A percentile compares a stretch with the other conserved stretches of the same genome.
These are phyloP conservation scores for Penicillium janthinellum DNA, from an alignment of 2,329 filamentous ascomycete species.

Conservation along the genomic window DNA sequence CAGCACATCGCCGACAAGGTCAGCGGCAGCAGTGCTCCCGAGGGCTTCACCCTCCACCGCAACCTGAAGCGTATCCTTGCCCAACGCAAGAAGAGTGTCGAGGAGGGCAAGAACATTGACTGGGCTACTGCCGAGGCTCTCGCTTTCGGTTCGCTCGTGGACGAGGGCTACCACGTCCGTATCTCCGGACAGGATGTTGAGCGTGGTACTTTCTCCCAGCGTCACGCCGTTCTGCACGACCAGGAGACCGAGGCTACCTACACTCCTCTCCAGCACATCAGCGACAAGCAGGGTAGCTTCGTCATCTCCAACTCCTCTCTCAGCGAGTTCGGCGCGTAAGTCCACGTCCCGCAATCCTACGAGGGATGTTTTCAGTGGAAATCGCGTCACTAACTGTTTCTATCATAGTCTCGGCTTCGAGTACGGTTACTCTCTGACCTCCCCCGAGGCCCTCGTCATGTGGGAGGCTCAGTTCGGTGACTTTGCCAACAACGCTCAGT, in stretches of 20 bases:
- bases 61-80: slow-evolving; percentile 95
- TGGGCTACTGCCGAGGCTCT: slow-evolving; percentile 97
- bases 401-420: slow-evolving; percentile 80
- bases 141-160: slow-evolving; percentile 87
- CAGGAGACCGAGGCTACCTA: slow-evolving; percentile 92
- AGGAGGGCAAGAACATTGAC: slow-evolving; percentile 92
- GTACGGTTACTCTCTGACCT: slow-evolving; percentile 96
- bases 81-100: slow-evolving; percentile 86
- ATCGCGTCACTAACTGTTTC: slow-evolving; percentile 56
- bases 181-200: slow-evolving; percentile 98
- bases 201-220: slow-evolving; percentile 98
- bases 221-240: slow-evolving; percentile 95
- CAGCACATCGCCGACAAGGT: slow-evolving; percentile 82
- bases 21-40: slow-evolving; percentile 71
- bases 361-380: slow-evolving; percentile 30
- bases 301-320: slow-evolving; percentile 96
- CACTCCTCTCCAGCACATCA: slow-evolving; percentile 86
- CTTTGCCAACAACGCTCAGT: slow-evolving; percentile 99
- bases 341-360: slow-evolving; percentile 31
- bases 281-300: slow-evolving; percentile 90
- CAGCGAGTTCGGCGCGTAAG: slow-evolving; percentile 63
- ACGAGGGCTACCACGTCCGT: slow-evolving; percentile 94
- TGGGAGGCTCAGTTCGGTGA: slow-evolving; percentile 99
- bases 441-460: slow-evolving; percentile 95
- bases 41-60: slow-evolving; percentile 85